A percentile compares a stretch with the other conserved stretches of the same genome.
Evolutionary conservation across 2,329 filamentous ascomycete species (phyloP).

Genomic region (Zelopaecilomyces penicillatus): DNA sequence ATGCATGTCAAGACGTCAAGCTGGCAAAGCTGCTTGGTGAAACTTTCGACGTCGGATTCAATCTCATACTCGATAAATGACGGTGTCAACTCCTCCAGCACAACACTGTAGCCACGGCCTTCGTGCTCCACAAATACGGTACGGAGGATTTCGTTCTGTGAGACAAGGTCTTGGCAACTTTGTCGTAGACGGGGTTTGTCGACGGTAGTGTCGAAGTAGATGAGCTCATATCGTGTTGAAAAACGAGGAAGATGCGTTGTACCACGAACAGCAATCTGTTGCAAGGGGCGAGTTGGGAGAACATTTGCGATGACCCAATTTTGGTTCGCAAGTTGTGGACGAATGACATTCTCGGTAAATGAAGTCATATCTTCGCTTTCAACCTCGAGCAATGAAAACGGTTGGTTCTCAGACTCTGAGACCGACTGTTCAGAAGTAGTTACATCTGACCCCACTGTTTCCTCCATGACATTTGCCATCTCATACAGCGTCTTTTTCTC

Average conservation of each 20-base stretch:
- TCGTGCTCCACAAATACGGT: slow-evolving; percentile 53
- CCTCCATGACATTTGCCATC: slow-evolving; percentile 39
- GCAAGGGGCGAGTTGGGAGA: slow-evolving; percentile 49
- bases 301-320: slow-evolving; percentile 46
- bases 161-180: slow-evolving; percentile 47
- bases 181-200: slow-evolving; percentile 39
- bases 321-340: slow-evolving; percentile 41
- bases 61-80: slow-evolving; percentile 45
- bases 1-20: slow-evolving; percentile 47
- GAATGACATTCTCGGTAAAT: slow-evolving; percentile 40
- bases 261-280: slow-evolving; percentile 49
- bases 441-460: background rate
- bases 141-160: slow-evolving; percentile 54
- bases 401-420: slow-evolving; percentile 20
- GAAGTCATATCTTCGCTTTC: slow-evolving; percentile 23
- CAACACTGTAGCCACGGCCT: slow-evolving; percentile 44
- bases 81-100: slow-evolving; percentile 45
- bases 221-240: slow-evolving; percentile 55
- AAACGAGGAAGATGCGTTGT: slow-evolving; percentile 51
- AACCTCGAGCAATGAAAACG: slow-evolving; percentile 41
- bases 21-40: slow-evolving; percentile 44
- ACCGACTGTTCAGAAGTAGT: background rate
- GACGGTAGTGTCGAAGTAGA: slow-evolving; percentile 48
- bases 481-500: slow-evolving; percentile 38
- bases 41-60: slow-evolving; percentile 38